Percentiles rank a stretch among this genome's conserved stretches.
phyloP scores from a whole-genome alignment of 768 basidiomycete genomes.

The Floccularia luteovirens region DNA sequence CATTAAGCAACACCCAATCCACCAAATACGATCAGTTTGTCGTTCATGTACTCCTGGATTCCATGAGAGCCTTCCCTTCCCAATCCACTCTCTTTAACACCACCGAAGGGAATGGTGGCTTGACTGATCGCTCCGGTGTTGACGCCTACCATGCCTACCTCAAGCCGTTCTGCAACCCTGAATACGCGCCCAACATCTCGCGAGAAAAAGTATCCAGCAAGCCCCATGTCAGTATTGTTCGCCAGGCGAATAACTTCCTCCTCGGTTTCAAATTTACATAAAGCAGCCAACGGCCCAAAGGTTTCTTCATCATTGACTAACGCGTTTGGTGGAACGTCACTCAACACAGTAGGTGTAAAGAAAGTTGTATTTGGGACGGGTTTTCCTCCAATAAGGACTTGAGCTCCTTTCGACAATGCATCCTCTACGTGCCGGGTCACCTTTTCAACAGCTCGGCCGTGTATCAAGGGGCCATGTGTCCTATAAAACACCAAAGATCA shows the following conservation, averaged over 20 bases:
- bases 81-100: constrained; percentile 82
- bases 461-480: constrained; percentile 95
- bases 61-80: constrained; percentile 86
- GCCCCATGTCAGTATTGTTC: constrained; percentile 75
- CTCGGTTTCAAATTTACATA: constrained; percentile 89
- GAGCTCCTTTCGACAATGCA: constrained; percentile 79
- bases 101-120: constrained; percentile 82
- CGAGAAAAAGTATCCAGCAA: constrained; percentile 93
- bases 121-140: constrained; percentile 79
- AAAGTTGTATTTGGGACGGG: constrained; percentile 52
- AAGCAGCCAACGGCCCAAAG: constrained; percentile 86
- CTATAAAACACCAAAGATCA: constrained; percentile 22
- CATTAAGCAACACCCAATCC: constrained; percentile 51
- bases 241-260: constrained; percentile 86
- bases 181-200: constrained; percentile 83
- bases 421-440: constrained; percentile 83
- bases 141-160: constrained; percentile 87
- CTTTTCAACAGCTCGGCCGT: constrained; percentile 78
- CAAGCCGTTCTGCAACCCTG: constrained; percentile 90
- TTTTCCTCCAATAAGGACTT: constrained; percentile 86
- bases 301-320: constrained; percentile 80
- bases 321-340: constrained; percentile 69
- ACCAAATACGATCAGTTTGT: constrained; percentile 77
- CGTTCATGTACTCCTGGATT: constrained; percentile 83
- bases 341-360: constrained; percentile 84